These are phyloP conservation scores for Talaromyces sp. DNA, from an alignment of 2,329 filamentous ascomycete genomes.

Conservation along the genomic window DNA sequence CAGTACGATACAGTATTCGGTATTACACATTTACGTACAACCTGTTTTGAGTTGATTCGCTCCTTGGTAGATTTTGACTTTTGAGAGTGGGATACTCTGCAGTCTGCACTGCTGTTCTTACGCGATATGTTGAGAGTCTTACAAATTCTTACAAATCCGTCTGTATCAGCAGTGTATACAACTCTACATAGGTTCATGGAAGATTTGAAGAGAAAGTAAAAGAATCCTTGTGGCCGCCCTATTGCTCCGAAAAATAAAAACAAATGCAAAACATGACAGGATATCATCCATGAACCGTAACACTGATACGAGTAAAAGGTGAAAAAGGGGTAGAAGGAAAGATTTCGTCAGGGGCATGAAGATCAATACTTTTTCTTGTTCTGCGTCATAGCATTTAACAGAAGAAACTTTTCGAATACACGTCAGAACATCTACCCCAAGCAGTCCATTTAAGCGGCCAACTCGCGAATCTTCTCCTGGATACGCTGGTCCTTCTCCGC, in stretches of 20 bases:
- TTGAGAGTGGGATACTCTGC: neutral
- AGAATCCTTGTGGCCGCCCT: slow-evolving; percentile 26
- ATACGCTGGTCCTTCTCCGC: slow-evolving; percentile 80
- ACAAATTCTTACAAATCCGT: neutral
- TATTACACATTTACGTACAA: slow-evolving; percentile 5
- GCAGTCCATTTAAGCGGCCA: slow-evolving; percentile 48
- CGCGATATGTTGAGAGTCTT: neutral
- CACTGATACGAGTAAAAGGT: slow-evolving; percentile 12
- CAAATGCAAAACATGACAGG: slow-evolving; percentile 27
- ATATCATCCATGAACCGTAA: slow-evolving; percentile 32
- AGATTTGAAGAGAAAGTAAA: slow-evolving; percentile 17
- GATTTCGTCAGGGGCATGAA: neutral
- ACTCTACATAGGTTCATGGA: slow-evolving; percentile 2
- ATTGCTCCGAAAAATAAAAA: slow-evolving; percentile 29
- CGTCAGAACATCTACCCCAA: slow-evolving; percentile 17
- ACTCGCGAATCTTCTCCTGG: slow-evolving; percentile 85
- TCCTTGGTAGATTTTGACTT: neutral
- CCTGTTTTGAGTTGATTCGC: neutral
- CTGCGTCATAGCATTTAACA: slow-evolving; percentile 3
- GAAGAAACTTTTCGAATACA: slow-evolving; percentile 3
- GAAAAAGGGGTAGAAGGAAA: neutral
- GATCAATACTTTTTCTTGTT: slow-evolving; percentile 13
- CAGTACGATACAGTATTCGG: neutral
- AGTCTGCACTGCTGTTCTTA: neutral
- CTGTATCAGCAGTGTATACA: too few relatives aligned